Percentiles rank a stretch among this genome's conserved stretches.
Evolutionary conservation across 129 eudicot species (phyloP).

Genomic region (Lactuca sativa): DNA sequence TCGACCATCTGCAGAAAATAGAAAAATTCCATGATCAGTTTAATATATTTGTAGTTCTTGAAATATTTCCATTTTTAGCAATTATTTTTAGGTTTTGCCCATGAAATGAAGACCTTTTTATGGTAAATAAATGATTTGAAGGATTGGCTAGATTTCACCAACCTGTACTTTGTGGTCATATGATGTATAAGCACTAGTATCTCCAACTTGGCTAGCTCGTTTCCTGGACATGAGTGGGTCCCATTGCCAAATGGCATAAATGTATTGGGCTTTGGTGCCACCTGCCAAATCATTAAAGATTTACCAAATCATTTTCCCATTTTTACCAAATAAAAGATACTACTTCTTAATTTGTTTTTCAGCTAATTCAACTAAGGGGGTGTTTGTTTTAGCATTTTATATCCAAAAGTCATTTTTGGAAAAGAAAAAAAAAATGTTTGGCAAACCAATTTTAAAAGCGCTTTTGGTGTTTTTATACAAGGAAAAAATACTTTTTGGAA

Average conservation of each 20-base stretch:
- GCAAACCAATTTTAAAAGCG: too few relatives aligned
- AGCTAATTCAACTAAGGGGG: too few relatives aligned
- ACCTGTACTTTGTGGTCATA: slow-evolving; percentile 96
- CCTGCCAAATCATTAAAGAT: slow-evolving; percentile 50
- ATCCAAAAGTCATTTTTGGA: too few relatives aligned
- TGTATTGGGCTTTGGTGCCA: slow-evolving; percentile 87
- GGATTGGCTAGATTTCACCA: slow-evolving; percentile 15
- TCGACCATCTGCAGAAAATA: slow-evolving; percentile 70
- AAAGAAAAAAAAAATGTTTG: too few relatives aligned
- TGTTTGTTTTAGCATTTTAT: too few relatives aligned
- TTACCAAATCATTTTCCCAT: background rate
- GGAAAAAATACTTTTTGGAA: too few relatives aligned
- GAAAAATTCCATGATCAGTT: slow-evolving; percentile 6
- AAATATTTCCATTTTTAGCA: slow-evolving; percentile 29
- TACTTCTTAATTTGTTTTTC: background rate
- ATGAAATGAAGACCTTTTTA: background rate
- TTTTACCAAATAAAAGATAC: background rate
- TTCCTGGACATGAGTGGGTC: slow-evolving; percentile 93
- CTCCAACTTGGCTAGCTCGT: slow-evolving; percentile 93
- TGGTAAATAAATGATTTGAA: slow-evolving; percentile 10
- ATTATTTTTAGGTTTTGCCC: background rate
- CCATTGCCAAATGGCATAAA: slow-evolving; percentile 99
- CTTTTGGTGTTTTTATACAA: too few relatives aligned
- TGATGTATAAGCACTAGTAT: slow-evolving; percentile 84
- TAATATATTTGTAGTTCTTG: background rate